A percentile compares a stretch with the other conserved stretches of the same genome.
phyloP scores from a whole-genome alignment of 495 filamentous ascomycete genomes.

The Aspergillus sclerotiicarbonarius region DNA sequence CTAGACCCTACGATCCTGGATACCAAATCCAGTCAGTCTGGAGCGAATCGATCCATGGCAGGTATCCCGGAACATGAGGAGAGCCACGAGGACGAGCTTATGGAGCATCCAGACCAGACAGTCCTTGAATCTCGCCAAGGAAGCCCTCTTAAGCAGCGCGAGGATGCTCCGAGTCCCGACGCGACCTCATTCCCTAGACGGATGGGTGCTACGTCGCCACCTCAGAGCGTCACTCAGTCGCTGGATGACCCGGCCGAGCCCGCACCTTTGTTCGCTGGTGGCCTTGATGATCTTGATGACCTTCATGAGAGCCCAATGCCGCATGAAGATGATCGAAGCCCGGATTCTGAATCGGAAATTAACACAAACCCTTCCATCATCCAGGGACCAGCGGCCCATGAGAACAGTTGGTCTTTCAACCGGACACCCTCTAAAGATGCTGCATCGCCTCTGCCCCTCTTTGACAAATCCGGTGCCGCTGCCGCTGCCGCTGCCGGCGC shows the following conservation, averaged over 20 bases:
- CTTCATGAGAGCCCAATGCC: constrained; percentile 54
- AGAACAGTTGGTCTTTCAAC: constrained; percentile 52
- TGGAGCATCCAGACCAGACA: constrained; percentile 22
- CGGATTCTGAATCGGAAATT: constrained; percentile 59
- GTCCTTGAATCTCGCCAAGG: constrained; percentile 28
- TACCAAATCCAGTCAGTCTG: constrained; percentile 36
- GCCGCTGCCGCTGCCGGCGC: too few relatives aligned
- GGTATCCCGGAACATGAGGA: constrained; percentile 26
- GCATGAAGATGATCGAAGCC: constrained; percentile 56
- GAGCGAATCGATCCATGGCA: constrained; percentile 32
- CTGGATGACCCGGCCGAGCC: constrained; percentile 52
- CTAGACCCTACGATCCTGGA: constrained; percentile 70
- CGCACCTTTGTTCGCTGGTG: constrained; percentile 59
- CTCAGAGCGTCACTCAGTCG: constrained; percentile 70
- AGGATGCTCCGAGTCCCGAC: constrained; percentile 40
- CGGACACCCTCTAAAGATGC: constrained; percentile 46
- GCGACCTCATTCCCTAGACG: constrained; percentile 45
- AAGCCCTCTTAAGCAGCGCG: constrained; percentile 47
- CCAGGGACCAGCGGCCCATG: constrained; percentile 60
- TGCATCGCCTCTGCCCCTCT: constrained; percentile 37
- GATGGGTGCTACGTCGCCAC: constrained; percentile 62
- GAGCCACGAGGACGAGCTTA: constrained; percentile 4
- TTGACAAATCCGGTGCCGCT: constrained; percentile 43
- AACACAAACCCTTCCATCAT: constrained; percentile 78
- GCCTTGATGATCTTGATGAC: constrained; percentile 13